Evolutionary conservation across 306 rosid species (phyloP), one percentile per base, ranked within the genome.

Genomic region (Psophocarpus tetragonolobus): DNA sequence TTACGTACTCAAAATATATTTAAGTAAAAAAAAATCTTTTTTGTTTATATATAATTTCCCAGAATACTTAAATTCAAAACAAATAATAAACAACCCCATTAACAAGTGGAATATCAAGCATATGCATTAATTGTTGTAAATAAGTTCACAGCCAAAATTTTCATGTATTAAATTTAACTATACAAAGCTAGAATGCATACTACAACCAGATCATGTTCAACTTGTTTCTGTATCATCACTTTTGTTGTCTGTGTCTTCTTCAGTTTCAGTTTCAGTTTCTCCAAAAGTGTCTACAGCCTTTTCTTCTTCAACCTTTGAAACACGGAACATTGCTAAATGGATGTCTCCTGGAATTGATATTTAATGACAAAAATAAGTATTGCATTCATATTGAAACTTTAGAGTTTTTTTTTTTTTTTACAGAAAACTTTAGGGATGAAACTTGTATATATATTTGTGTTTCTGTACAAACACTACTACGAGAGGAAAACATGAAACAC

Each of bases 281-380:
- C 61, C 84, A 24, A 36, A 38, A 68, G 68, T 69, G 73, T 73
- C 87, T 29, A 35, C 78, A 81, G 51, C 58, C 76, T 83, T 89
- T 66, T 71, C 84, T 1, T 72, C 79, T 82, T 83, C 76, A 20
- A 90, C 72, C 84, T 92, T 94, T 17, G 92, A 88, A 45, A 87
- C 92, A 0, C 91, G 95, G 54, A 94, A 94, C 84, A 94, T 88
- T 8, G 98, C 98, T 77, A 90, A 81, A 84, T 94, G 87, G 53
- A 45, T 85, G 84, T 94, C 98, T 47, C 98, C 98, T 94, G 86
- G 8, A 56, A 80, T 76, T 47, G 51, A 78, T 61, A n/a, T n/a
- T n/a, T n/a, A 72, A 54, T 23, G 15, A 75, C 26, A 45, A 1
- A 38, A 41, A 38, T 38, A 32, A 64, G 20, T 53, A 27, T 7